These are phyloP conservation scores for Butyriboletus loyo DNA, from an alignment of 768 basidiomycete species.

Conservation along the genomic window DNA sequence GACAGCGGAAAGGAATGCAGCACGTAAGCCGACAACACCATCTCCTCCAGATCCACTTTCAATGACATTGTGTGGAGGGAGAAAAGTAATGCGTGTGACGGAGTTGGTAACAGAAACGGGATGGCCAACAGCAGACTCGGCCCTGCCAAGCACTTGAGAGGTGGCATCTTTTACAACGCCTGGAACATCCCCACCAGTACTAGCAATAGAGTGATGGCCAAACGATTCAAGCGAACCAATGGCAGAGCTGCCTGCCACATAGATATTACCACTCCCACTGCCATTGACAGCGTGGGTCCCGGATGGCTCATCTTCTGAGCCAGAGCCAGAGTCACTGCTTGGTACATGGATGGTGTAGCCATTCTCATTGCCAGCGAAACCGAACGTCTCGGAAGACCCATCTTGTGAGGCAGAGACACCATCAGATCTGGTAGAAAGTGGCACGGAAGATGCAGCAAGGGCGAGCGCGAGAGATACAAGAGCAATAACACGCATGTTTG, in stretches of 20 bases:
- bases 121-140: too few species aligned
- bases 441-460: constrained; percentile 7
- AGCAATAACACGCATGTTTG: constrained; percentile 10
- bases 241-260: too few species aligned
- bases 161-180: fast-evolving
- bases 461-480: constrained; percentile 9
- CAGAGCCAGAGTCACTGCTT: too few species aligned
- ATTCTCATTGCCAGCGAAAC: too few species aligned
- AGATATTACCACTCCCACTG: neutral
- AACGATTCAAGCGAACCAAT: neutral
- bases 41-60: neutral
- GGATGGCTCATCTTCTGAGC: too few species aligned
- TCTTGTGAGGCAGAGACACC: neutral
- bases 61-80: neutral
- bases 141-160: neutral
- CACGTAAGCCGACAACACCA: too few species aligned
- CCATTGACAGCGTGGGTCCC: too few species aligned
- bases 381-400: too few species aligned
- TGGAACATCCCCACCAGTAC: too few species aligned
- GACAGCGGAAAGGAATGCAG: too few species aligned
- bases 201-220: neutral
- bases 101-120: neutral
- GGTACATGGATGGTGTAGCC: too few species aligned
- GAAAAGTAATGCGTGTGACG: neutral
- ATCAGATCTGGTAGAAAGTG: neutral